These are phyloP conservation scores for Nannochloris sp. DNA, from an alignment of 139 green algal genomes.

Conservation along the genomic window DNA sequence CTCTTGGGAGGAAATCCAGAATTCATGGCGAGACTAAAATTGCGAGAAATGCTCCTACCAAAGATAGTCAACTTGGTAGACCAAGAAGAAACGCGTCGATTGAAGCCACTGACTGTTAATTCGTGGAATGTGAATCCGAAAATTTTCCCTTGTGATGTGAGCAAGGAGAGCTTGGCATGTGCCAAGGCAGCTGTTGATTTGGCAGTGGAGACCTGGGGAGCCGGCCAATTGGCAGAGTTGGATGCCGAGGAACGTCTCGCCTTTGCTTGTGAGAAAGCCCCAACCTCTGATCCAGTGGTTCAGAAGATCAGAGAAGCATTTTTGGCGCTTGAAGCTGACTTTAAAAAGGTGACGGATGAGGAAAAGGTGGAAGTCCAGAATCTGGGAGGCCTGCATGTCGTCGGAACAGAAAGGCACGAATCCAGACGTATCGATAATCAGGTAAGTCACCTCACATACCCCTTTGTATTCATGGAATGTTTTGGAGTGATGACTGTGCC, in stretches of 20 bases:
- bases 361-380: slow-evolving; percentile 74
- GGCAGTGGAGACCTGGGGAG: slow-evolving; percentile 31
- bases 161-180: slow-evolving; percentile 17
- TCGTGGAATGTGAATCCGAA: slow-evolving; percentile 43
- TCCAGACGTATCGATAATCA: slow-evolving; percentile 97
- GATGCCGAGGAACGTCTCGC: slow-evolving; percentile 86
- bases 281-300: slow-evolving; percentile 53
- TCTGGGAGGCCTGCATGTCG: slow-evolving; percentile 87
- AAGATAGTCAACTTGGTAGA: slow-evolving; percentile 44
- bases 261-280: slow-evolving; percentile 86
- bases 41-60: slow-evolving; percentile 88
- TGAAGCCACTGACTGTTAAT: slow-evolving; percentile 15
- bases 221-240: slow-evolving; percentile 54
- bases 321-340: slow-evolving; percentile 66
- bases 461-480: no score
- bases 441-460: slow-evolving; percentile 27
- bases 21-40: slow-evolving; percentile 86
- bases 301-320: slow-evolving; percentile 25
- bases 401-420: slow-evolving; percentile 96
- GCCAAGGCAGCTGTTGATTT: slow-evolving; percentile 20
- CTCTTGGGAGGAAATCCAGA: slow-evolving; percentile 90
- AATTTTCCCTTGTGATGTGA: slow-evolving; percentile 85
- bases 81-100: slow-evolving; percentile 9
- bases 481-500: slow-evolving; percentile 4
- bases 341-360: slow-evolving; percentile 68